phyloP scores from a whole-genome alignment of 169 alveolate genomes.

The Blepharisma undulans region DNA sequence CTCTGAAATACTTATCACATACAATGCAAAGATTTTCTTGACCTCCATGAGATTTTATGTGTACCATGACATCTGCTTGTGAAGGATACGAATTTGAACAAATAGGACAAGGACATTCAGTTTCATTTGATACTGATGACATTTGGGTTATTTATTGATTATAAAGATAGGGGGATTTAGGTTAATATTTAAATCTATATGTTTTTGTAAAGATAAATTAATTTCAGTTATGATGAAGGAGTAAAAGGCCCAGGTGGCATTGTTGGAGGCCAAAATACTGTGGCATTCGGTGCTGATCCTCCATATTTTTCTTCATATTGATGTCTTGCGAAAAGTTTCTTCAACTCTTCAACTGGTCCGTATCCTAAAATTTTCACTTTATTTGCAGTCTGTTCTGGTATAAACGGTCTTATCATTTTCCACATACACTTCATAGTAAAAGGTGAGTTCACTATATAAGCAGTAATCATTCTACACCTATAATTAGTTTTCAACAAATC shows the following conservation, averaged over 20 bases:
- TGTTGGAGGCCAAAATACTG: constrained; percentile 35
- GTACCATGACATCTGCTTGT: background rate
- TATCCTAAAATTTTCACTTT: constrained; percentile 48
- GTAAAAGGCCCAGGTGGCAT: background rate
- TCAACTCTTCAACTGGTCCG: constrained; percentile 43
- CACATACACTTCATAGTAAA: constrained; percentile 47
- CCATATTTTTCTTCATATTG: constrained; percentile 57
- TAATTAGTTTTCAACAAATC: constrained; percentile 42
- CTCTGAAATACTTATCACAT: background rate
- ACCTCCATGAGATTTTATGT: background rate
- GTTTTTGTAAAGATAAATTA: too few species aligned
- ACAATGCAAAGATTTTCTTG: background rate
- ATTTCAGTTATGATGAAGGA: background rate
- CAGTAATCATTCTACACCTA: constrained; percentile 51
- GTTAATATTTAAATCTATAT: too few species aligned
- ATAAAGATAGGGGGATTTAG: background rate
- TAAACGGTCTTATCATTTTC: constrained; percentile 43
- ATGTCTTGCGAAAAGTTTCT: constrained; percentile 27
- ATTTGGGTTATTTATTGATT: background rate
- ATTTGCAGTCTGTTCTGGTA: constrained; percentile 44
- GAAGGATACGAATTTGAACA: background rate
- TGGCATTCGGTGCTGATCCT: constrained; percentile 49
- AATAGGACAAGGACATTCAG: background rate
- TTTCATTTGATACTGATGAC: background rate
- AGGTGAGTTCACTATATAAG: constrained; percentile 57